Percentiles rank a stretch among this genome's conserved stretches.
phyloP scores from a whole-genome alignment of 352 stramenopile genomes.

The Globisporangium carolinianum region DNA sequence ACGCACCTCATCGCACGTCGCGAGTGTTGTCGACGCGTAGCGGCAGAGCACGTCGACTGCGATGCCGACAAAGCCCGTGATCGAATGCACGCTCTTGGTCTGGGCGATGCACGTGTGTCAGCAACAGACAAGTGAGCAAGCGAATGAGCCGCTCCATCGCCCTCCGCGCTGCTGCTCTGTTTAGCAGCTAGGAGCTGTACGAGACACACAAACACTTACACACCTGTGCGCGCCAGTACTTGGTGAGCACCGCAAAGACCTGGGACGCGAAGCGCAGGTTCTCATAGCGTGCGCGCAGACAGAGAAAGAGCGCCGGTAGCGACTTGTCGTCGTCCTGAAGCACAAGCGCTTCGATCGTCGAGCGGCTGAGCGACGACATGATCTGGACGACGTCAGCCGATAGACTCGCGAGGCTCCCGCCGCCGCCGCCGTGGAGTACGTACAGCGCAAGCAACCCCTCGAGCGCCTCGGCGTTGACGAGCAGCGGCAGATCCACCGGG shows the following conservation, averaged over 20 bases:
- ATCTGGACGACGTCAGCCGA: constrained; percentile 35
- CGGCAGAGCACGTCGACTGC: constrained; percentile 37
- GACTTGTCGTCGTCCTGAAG: constrained; percentile 43
- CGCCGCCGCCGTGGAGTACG: constrained; percentile 25
- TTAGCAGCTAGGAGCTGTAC: too few relatives aligned
- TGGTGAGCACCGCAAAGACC: constrained; percentile 51
- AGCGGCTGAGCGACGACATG: constrained; percentile 31
- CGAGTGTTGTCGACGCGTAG: constrained; percentile 5
- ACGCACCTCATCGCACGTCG: constrained; percentile 8
- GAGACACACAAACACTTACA: not conserved
- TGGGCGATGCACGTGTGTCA: constrained; percentile 1
- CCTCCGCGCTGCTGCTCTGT: too few relatives aligned
- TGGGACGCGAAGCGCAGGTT: constrained; percentile 43
- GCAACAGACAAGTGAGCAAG: not conserved
- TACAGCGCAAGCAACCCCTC: constrained; percentile 60
- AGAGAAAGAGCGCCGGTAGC: constrained; percentile 61
- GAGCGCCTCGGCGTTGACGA: constrained; percentile 47
- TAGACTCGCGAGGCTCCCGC: constrained; percentile 22
- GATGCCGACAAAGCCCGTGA: constrained; percentile 57
- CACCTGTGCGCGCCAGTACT: constrained; percentile 36
- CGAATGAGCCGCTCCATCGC: too few relatives aligned
- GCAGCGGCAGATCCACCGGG: constrained; percentile 30
- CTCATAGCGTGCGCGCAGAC: constrained; percentile 35
- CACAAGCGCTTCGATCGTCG: constrained; percentile 30
- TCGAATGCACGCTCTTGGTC: constrained; percentile 26